Percentiles rank a stretch among this genome's conserved stretches.
Evolutionary conservation across 2,329 filamentous ascomycete species (phyloP).

Genomic region (Atkinsonella texensis): DNA sequence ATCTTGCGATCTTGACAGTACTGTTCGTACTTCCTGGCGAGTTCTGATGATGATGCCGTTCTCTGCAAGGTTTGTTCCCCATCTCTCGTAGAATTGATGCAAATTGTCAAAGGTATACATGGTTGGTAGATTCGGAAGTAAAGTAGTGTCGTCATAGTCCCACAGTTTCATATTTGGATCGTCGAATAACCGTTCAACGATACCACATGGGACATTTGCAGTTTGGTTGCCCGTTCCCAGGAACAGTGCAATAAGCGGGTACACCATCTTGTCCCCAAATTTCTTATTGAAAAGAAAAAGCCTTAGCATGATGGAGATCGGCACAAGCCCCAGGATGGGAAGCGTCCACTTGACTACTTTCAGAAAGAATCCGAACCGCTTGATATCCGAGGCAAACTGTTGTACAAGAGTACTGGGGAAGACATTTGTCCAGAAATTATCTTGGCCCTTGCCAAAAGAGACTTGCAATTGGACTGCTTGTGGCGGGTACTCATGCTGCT

Average conservation of each 20-base stretch:
- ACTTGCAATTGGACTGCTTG: conserved; percentile 50
- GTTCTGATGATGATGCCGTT: conserved; percentile 45
- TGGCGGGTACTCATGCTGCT: conserved; percentile 40
- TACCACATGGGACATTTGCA: conserved; percentile 55
- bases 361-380: conserved; percentile 42
- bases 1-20: conserved; percentile 37
- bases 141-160: conserved; percentile 42
- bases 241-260: conserved; percentile 62
- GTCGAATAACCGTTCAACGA: conserved; percentile 49
- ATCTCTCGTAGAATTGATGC: conserved; percentile 46
- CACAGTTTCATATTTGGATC: conserved; percentile 48
- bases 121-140: conserved; percentile 46
- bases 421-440: conserved; percentile 54
- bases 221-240: conserved; percentile 66
- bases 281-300: conserved; percentile 58
- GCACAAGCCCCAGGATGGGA: conserved; percentile 45
- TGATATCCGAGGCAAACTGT: conserved; percentile 43
- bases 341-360: conserved; percentile 48
- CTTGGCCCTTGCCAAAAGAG: conserved; percentile 46
- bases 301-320: conserved; percentile 52
- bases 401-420: conserved; percentile 48
- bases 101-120: conserved; percentile 58
- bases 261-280: conserved; percentile 58
- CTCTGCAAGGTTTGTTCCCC: conserved; percentile 39
- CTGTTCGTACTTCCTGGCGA: conserved; percentile 40